Percentiles rank a stretch among this genome's conserved stretches.
Evolutionary conservation across 345 rosid species (phyloP).

Genomic region (Excoecaria agallocha): DNA sequence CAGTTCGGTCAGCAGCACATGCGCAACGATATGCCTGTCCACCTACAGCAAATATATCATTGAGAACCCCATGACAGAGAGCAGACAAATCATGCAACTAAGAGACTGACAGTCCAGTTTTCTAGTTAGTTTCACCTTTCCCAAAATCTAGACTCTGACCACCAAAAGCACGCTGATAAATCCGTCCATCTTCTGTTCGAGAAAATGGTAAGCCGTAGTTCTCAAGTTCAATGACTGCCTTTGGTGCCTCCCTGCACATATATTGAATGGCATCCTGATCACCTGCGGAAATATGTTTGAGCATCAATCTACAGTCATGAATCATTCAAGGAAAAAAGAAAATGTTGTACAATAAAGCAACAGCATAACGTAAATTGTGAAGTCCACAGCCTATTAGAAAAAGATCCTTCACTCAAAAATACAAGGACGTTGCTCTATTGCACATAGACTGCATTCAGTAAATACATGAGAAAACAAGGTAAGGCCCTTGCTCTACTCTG

Average conservation of each 20-base stretch:
- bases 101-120: background rate
- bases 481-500: background rate
- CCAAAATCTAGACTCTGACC: constrained; percentile 99
- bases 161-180: constrained; percentile 99
- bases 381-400: background rate
- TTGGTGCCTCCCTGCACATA: constrained; percentile 99
- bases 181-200: constrained; percentile 94
- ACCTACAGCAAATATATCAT: constrained; percentile 46
- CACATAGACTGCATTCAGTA: background rate
- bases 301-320: constrained; percentile 11
- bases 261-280: constrained; percentile 98
- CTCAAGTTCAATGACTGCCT: constrained; percentile 97
- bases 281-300: constrained; percentile 42
- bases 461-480: background rate
- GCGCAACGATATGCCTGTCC: constrained; percentile 99
- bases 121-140: constrained; percentile 51
- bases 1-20: constrained; percentile 98
- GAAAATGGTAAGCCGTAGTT: constrained; percentile 92
- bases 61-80: constrained; percentile 25
- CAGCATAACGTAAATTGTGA: background rate
- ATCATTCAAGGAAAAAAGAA: background rate
- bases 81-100: background rate
- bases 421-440: constrained; percentile 4
- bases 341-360: background rate
- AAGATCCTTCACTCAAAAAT: background rate